Base-by-base conservation (phyloP, 1,284 basidiomycete genomes). In the Neotropicomus parvogracilis region DNA sequence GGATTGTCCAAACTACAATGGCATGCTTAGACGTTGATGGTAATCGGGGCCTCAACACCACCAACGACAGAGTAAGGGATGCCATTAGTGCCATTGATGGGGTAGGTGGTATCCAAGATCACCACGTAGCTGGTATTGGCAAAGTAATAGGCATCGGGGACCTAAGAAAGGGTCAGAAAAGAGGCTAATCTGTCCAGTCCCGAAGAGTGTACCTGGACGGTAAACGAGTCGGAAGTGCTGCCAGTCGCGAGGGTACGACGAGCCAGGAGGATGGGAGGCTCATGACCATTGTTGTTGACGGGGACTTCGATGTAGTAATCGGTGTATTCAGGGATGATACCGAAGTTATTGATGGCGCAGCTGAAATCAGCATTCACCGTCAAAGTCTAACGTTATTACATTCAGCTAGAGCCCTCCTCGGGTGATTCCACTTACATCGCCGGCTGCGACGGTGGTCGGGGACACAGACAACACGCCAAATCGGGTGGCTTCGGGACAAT, bases 261-360 rank as follows among this genome's bases (percentile, higher is more conserved):
- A n/a, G 48, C 44, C 36, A 65, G 42, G 28, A 65, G 62, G 48
- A 69, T 61, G 4, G 59, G 59, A 29, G 67, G 61, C 21, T 65
- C 67, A 29, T 60, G 2, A 13, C 67, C 64, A 19, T 60, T 65
- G 55, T 65, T 65, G 38, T 64, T 60, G 26, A 31, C 42, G 4
- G 64, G 53, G 13, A 67, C 67, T 38, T 63, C 61, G n/a, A 65
- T 61, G 27, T 69, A 68, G 48, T 68, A 65, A 49, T 65, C 64
- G 43, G 54, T 66, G 49, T 47, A 65, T 49, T 56, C 36, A 6
- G 64, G 67, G 11, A 43, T 27, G 24, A 44, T 17, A 13, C 48
- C 49, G n/a, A 58, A 60, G 36, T 3, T 13, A 20, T 54, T 52
- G 48, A 58, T 46, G 35, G 67, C 62, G 9, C 63, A 65, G 16